Conservation (phyloP, 1,284 basidiomycete species). For the Pseudozyma pruni region DNA sequence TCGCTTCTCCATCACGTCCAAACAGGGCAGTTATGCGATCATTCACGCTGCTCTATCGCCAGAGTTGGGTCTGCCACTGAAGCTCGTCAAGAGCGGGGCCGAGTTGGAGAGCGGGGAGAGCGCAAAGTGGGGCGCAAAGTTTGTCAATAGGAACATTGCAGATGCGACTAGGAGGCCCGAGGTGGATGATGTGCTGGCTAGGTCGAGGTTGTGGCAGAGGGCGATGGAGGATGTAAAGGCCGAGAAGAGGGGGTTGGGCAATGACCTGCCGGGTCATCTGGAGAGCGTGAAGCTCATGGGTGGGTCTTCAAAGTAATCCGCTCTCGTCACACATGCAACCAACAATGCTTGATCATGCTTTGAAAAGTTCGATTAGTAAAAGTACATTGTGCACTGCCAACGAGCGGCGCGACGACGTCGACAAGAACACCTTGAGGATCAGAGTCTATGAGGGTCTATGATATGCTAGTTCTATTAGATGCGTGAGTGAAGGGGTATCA, state of each 20-base stretch:
- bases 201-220: constrained; percentile 47
- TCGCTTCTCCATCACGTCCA: constrained; percentile 20
- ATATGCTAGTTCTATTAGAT: not conserved
- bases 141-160: constrained; percentile 43
- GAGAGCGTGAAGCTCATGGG: constrained; percentile 29
- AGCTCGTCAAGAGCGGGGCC: constrained; percentile 2
- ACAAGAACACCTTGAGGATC: no score
- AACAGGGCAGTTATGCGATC: constrained; percentile 51
- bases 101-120: constrained; percentile 30
- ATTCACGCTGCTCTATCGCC: constrained; percentile 44
- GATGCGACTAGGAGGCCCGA: constrained; percentile 43
- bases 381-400: no score
- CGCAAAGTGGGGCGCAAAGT: constrained; percentile 52
- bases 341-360: no score
- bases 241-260: constrained; percentile 19
- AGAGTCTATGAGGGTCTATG: constrained; percentile 4
- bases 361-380: no score
- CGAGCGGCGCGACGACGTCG: no score
- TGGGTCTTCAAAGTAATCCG: constrained; percentile 2
- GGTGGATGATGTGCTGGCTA: constrained; percentile 46
- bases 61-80: constrained; percentile 38
- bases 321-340: not conserved
- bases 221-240: constrained; percentile 44
- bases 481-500: not conserved
- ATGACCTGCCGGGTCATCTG: constrained; percentile 37